Conservation (phyloP, 1,284 basidiomycete genomes). For the Ceratobasidium sp. region DNA sequence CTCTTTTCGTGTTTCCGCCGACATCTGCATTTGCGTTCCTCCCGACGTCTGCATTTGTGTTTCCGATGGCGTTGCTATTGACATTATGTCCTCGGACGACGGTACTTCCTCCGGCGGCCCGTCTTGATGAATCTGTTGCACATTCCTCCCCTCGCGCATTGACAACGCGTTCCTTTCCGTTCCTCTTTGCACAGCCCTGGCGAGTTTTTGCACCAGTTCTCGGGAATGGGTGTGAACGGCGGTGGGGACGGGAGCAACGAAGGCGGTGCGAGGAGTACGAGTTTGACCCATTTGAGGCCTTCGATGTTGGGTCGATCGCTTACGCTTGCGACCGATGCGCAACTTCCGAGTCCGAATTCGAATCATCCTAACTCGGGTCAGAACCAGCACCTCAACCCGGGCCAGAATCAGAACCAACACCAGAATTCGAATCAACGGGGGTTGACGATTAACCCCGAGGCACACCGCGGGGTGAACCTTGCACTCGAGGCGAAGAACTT, state of each 20-base stretch:
- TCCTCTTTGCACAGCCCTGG: constrained; percentile 26
- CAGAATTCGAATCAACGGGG: constrained; percentile 5
- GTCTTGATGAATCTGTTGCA: background rate
- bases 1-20: background rate
- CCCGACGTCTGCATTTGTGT: background rate
- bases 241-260: background rate
- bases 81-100: background rate
- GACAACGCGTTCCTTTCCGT: background rate
- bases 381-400: background rate
- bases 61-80: background rate
- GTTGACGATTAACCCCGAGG: constrained; percentile 2
- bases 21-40: background rate
- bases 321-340: constrained; percentile 32
- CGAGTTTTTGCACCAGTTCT: constrained; percentile 42
- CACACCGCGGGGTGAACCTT: constrained; percentile 10
- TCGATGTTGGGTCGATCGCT: constrained; percentile 29
- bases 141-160: background rate
- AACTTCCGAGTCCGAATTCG: background rate
- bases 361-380: background rate
- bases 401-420: background rate
- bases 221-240: constrained; percentile 31
- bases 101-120: background rate
- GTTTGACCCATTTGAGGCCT: constrained; percentile 23
- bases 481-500: constrained; percentile 25
- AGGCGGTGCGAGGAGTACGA: constrained; percentile 11